phyloP scores from a whole-genome alignment of 805 yeast species.

The Nakazawaea laoshanensis region DNA sequence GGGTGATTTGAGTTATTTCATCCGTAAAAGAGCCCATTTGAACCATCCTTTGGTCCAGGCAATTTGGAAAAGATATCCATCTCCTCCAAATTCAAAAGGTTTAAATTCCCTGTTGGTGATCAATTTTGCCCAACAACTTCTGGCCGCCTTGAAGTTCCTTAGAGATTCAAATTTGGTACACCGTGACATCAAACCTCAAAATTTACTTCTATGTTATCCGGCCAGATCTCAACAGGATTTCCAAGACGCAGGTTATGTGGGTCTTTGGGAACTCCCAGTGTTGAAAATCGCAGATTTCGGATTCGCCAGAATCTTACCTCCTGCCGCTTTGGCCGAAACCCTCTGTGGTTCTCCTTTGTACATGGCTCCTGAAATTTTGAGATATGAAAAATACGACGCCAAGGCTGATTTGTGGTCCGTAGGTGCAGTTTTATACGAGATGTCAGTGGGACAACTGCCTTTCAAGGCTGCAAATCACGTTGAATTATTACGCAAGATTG shows the following conservation, averaged over 20 bases:
- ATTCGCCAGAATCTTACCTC: conserved; percentile 90
- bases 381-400: conserved; percentile 93
- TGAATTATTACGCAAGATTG: conserved; percentile 80
- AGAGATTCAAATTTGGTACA: conserved; percentile 83
- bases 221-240: conserved; percentile 54
- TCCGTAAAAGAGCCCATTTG: conserved; percentile 66
- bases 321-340: conserved; percentile 92
- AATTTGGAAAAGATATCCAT: conserved; percentile 73
- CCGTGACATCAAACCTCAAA: conserved; percentile 94
- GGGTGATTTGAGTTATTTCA: conserved; percentile 88
- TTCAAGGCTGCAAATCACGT: conserved; percentile 90
- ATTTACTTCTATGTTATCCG: conserved; percentile 77
- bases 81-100: conserved; percentile 70
- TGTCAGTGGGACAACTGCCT: conserved; percentile 96
- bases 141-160: conserved; percentile 76
- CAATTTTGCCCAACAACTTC: conserved; percentile 80
- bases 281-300: conserved; percentile 96
- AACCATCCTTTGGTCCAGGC: conserved; percentile 75
- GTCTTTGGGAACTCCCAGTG: conserved; percentile 83
- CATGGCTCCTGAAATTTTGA: conserved; percentile 96
- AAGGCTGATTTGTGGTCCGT: conserved; percentile 98
- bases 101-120: conserved; percentile 69
- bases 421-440: conserved; percentile 92
- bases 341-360: conserved; percentile 95
- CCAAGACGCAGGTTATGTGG: conserved; percentile 51